These are phyloP conservation scores for Candida suzukii DNA, from an alignment of 805 yeast species.

Conservation along the genomic window DNA sequence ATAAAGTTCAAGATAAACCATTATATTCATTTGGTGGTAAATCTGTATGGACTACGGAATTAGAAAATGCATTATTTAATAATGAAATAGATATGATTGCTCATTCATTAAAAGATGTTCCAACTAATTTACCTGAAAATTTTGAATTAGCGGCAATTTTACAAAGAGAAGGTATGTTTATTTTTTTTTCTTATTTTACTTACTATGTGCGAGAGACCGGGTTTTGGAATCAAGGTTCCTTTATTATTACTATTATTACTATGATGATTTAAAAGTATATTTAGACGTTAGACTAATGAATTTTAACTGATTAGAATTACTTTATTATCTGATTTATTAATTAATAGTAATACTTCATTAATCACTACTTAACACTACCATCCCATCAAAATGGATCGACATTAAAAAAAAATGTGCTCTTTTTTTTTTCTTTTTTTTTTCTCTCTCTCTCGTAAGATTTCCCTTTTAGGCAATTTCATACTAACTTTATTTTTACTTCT, in stretches of 20 bases:
- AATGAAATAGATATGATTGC: slow-evolving; percentile 78
- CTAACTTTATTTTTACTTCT: neutral
- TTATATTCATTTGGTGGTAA: slow-evolving; percentile 95
- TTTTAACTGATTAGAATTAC: neutral
- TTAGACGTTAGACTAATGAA: slow-evolving; percentile 32
- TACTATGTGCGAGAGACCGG: too few species aligned
- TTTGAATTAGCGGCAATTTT: slow-evolving; percentile 85
- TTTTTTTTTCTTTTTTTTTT: neutral
- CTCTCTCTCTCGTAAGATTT: neutral
- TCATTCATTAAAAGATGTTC: slow-evolving; percentile 88
- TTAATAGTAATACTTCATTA: too few species aligned
- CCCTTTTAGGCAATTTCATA: neutral
- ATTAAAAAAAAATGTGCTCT: neutral
- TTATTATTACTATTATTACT: neutral
- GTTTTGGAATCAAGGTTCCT: too few species aligned
- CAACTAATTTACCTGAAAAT: slow-evolving; percentile 84
- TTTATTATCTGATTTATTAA: neutral
- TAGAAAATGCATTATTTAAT: slow-evolving; percentile 70
- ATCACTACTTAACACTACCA: neutral
- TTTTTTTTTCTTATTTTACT: slow-evolving; percentile 1
- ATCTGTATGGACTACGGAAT: slow-evolving; percentile 92
- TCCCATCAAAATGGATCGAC: neutral
- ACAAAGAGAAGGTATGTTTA: slow-evolving; percentile 51
- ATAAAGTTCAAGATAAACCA: slow-evolving; percentile 77
- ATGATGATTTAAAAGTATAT: slow-evolving; percentile 23